Base-by-base conservation (phyloP, 495 filamentous ascomycete species). In the Podospora bellae-mahoneyi region DNA sequence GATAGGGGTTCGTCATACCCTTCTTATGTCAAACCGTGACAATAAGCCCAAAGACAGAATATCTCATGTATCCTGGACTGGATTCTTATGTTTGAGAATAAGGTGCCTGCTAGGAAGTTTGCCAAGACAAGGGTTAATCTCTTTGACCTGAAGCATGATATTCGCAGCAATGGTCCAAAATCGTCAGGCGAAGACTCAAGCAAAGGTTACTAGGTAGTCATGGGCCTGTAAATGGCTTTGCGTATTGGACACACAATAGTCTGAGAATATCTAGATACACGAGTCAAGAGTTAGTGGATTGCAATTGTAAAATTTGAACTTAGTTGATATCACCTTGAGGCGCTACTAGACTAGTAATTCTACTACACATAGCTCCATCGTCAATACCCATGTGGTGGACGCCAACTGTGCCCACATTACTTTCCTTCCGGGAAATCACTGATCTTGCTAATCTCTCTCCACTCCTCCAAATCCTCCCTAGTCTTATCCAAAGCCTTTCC, bases 51-150 rank as follows among this genome's bases (percentile, higher is more conserved):
- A 68, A 59, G 77, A 78, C 30, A 79, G 78, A 15, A 83, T 80
- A 5, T 87, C 78, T 69, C 79, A 83, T 80, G 4, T 87, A 78
- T 69, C 79, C 77, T 18, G 82, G 86, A 69, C 67, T 86, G 26
- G 83, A 86, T 72, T 66, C 85, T 1, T 74, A 23, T 87, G 60
- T 87, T 86, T 69, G 78, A 80, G 57, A 74, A 74, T 27, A 73
- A 68, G 1, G 74, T 85, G 7, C 57, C 72, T 0, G 80, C 82
- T 2, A 75, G 80, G 60, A 74, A 80, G 66, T 86, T 85, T 26
- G 62, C 70, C 10, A 53, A 68, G 53, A 72, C 72, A 1, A 68
- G 62, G 60, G 71, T 76, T 59, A 69, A 75, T 16, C 72, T 72
- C 0, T 76, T 74, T 64, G 84, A 60, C 13, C 39, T 9, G 39